These are phyloP conservation scores for Lactarius indigo DNA, from an alignment of 768 basidiomycete genomes.

Conservation along the genomic window DNA sequence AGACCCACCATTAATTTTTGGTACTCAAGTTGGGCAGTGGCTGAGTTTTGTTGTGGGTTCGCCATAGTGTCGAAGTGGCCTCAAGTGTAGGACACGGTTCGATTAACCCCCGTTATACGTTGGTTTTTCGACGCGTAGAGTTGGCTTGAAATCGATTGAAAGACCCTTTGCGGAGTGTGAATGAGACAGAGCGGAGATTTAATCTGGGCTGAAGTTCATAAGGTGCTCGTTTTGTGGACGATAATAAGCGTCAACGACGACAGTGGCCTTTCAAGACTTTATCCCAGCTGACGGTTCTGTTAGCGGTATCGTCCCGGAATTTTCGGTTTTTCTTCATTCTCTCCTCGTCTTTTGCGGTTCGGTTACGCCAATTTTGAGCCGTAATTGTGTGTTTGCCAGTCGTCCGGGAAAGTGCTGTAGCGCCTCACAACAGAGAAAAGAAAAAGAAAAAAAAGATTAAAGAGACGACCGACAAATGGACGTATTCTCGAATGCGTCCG, in stretches of 20 bases:
- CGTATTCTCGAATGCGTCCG: slow-evolving; percentile 40
- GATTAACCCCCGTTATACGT: not conserved
- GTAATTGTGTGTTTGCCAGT: slow-evolving; percentile 26
- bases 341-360: slow-evolving; percentile 24
- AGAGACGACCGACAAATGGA: slow-evolving; percentile 44
- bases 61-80: slow-evolving; percentile 19
- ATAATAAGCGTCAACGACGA: slow-evolving; percentile 22
- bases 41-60: slow-evolving; percentile 24
- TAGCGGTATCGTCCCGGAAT: slow-evolving; percentile 23
- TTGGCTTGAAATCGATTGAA: slow-evolving; percentile 11
- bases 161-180: slow-evolving; percentile 16
- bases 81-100: not conserved
- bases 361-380: slow-evolving; percentile 23
- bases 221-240: slow-evolving; percentile 1
- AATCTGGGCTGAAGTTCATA: slow-evolving; percentile 20
- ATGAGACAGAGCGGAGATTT: slow-evolving; percentile 16
- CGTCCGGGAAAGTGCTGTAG: slow-evolving; percentile 23
- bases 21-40: slow-evolving; percentile 31
- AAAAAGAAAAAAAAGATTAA: slow-evolving; percentile 42
- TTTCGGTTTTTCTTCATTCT: slow-evolving; percentile 21
- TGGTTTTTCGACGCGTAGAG: not conserved
- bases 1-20: slow-evolving; percentile 31
- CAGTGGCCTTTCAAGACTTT: slow-evolving; percentile 24
- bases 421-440: slow-evolving; percentile 35
- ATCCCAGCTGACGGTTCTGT: slow-evolving; percentile 23